phyloP scores from a whole-genome alignment of 148 eudicot genomes.

The Pharnaceum exiguum region DNA sequence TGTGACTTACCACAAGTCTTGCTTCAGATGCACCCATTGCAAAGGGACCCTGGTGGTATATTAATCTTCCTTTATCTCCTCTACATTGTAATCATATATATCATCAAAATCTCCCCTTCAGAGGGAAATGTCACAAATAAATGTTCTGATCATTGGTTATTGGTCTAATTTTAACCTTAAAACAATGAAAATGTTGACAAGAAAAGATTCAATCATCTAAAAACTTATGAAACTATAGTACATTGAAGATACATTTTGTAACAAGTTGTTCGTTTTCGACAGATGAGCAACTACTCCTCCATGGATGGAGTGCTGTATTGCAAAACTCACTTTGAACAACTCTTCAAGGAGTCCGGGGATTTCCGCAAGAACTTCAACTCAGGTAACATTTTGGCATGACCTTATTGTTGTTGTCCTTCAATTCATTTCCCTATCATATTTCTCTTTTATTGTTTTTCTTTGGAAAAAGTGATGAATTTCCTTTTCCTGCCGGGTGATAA shows the following conservation, averaged over 20 bases:
- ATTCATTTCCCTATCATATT: neutral
- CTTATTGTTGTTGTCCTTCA: neutral
- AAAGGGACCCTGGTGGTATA: conserved; percentile 88
- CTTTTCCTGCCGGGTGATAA: too few relatives aligned
- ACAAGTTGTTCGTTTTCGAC: neutral
- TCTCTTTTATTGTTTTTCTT: neutral
- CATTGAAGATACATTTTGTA: neutral
- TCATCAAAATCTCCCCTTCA: too few relatives aligned
- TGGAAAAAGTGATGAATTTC: neutral
- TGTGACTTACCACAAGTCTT: conserved; percentile 71
- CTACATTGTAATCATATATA: too few relatives aligned
- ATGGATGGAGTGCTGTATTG: conserved; percentile 98
- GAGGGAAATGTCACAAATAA: neutral
- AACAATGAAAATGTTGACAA: neutral
- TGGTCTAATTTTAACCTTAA: neutral
- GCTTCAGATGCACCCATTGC: conserved; percentile 96
- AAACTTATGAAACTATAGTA: neutral
- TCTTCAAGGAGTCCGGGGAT: conserved; percentile 92
- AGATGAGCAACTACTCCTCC: conserved; percentile 98
- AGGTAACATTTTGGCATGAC: conserved; percentile 33
- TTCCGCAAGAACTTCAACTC: conserved; percentile 89
- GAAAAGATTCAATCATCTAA: too few relatives aligned
- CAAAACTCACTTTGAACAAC: conserved; percentile 94
- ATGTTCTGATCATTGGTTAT: neutral
- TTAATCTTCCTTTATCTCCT: neutral